phyloP scores from a whole-genome alignment of 2,329 filamentous ascomycete genomes.

The Uncinocarpus reesii region DNA sequence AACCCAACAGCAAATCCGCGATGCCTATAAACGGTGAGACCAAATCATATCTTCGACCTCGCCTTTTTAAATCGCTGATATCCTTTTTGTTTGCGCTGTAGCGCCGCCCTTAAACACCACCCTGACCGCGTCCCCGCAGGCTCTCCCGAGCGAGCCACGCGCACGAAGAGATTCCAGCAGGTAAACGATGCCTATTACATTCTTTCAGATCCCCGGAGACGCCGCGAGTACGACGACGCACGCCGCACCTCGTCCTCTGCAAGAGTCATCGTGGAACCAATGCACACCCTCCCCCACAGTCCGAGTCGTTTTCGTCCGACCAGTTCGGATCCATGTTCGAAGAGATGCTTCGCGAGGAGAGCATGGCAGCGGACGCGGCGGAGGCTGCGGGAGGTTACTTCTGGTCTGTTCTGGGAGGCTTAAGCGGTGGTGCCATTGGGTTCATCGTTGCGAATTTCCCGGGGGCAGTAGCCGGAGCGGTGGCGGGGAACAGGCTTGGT shows the following conservation, averaged over 20 bases:
- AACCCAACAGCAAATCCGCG: constrained; percentile 71
- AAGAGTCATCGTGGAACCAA: constrained; percentile 28
- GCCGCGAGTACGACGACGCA: constrained; percentile 74
- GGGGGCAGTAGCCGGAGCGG: constrained; percentile 76
- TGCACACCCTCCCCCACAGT: constrained; percentile 10
- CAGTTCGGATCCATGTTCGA: constrained; percentile 87
- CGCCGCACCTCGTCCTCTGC: constrained; percentile 36
- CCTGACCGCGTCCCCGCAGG: constrained; percentile 78
- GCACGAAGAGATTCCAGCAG: constrained; percentile 81
- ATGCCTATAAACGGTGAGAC: constrained; percentile 81
- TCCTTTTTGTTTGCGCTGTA: constrained; percentile 26
- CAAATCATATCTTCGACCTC: background rate
- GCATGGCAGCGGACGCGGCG: constrained; percentile 58
- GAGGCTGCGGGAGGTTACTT: constrained; percentile 51
- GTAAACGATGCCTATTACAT: constrained; percentile 93
- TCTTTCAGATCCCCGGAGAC: constrained; percentile 65
- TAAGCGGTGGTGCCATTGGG: constrained; percentile 80
- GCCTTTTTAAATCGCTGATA: background rate
- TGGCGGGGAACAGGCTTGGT: constrained; percentile 85
- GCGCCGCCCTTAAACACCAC: constrained; percentile 81
- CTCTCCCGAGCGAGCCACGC: constrained; percentile 68
- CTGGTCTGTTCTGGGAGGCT: constrained; percentile 74
- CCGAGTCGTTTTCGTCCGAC: constrained; percentile 49
- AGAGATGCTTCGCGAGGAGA: constrained; percentile 79
- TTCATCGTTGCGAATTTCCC: constrained; percentile 93